Conservation (phyloP, 768 basidiomycete species). For the Boletus reticuloceps region DNA sequence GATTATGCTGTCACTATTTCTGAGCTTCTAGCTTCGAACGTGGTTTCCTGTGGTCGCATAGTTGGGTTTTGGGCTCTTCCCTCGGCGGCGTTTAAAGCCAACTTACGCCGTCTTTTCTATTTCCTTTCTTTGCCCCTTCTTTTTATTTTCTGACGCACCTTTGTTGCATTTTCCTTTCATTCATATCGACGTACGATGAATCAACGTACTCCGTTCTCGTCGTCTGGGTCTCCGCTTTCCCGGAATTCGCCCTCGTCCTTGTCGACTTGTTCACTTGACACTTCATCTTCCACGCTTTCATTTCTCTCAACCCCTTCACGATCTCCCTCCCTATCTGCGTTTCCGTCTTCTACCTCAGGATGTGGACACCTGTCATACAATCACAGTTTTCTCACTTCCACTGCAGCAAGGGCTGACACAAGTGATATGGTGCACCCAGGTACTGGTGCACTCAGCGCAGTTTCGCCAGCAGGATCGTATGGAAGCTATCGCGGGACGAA, state of each 20-base stretch:
- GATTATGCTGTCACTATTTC: neutral
- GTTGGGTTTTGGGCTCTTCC: too few relatives aligned
- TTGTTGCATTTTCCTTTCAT: neutral
- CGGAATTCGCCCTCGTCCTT: neutral
- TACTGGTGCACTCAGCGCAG: constrained; percentile 10
- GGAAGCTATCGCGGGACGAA: constrained; percentile 21
- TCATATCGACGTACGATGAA: constrained; percentile 6
- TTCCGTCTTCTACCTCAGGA: neutral
- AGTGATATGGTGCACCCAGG: constrained; percentile 10
- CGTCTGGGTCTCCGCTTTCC: neutral
- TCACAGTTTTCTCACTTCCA: neutral
- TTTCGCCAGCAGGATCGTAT: constrained; percentile 24
- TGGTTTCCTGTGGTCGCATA: neutral
- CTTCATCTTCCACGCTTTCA: constrained; percentile 5
- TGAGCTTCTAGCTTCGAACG: constrained; percentile 10
- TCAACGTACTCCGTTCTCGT: neutral
- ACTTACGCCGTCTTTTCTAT: neutral
- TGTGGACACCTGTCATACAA: neutral
- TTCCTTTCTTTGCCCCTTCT: neutral
- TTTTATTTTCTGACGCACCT: neutral
- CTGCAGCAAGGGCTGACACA: constrained; percentile 10
- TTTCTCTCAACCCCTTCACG: neutral
- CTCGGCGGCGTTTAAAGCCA: too few relatives aligned
- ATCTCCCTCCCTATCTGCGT: neutral
- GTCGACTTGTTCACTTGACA: neutral